A percentile compares a stretch with the other conserved stretches of the same genome.
Conservation (phyloP, 495 filamentous ascomycete species). For the Penicillium pancosmium region DNA sequence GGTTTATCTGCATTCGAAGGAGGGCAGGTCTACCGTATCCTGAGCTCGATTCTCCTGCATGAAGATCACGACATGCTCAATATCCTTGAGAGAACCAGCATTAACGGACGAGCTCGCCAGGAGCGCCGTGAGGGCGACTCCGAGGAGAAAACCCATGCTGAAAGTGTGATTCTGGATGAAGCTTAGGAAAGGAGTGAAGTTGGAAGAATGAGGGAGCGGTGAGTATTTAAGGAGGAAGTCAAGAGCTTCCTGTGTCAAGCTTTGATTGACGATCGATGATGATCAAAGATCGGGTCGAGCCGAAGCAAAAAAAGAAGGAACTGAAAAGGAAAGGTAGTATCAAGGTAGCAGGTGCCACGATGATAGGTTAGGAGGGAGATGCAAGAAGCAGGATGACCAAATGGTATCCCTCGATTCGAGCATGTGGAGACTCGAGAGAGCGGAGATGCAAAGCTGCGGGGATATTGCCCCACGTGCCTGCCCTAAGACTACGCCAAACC, state of each 20-base stretch:
- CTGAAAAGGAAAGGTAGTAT: not conserved
- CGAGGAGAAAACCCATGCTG: constrained; percentile 22
- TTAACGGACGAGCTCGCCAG: constrained; percentile 25
- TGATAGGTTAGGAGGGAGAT: not conserved
- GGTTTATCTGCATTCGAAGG: not conserved
- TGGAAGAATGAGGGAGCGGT: not conserved
- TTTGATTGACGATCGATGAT: not conserved
- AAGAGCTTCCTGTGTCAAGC: not conserved
- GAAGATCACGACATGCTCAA: constrained; percentile 61
- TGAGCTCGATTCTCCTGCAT: constrained; percentile 57
- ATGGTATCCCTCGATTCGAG: constrained; percentile 5
- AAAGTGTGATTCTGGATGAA: not conserved
- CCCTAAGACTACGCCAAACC: not conserved
- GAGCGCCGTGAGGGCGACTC: constrained; percentile 22
- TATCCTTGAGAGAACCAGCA: constrained; percentile 50
- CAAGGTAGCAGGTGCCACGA: not conserved
- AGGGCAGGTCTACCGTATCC: constrained; percentile 34
- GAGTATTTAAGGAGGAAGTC: not conserved
- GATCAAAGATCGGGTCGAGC: not conserved
- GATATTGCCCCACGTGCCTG: constrained; percentile 1
- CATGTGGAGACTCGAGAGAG: not conserved
- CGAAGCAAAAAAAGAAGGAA: not conserved
- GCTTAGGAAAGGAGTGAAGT: not conserved
- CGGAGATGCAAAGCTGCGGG: not conserved
- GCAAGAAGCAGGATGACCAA: not conserved